Percentiles rank a stretch among this genome's conserved stretches.
Evolutionary conservation across 1,284 basidiomycete species (phyloP).

Genomic region (Hemileia vastatrix): DNA sequence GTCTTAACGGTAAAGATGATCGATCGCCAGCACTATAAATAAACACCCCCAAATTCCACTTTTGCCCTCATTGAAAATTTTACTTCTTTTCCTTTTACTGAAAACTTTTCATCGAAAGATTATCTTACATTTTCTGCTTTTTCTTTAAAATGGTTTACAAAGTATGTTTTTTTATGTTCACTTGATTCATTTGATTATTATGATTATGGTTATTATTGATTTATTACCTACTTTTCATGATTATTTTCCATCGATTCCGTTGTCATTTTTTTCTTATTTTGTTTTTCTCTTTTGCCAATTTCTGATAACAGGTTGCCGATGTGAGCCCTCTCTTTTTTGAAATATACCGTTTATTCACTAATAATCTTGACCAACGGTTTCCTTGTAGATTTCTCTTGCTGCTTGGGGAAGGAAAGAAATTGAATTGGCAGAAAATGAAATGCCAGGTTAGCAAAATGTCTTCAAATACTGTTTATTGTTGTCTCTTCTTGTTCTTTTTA

Average conservation of each 20-base stretch:
- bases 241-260: not conserved
- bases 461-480: not conserved
- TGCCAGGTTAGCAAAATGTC: conserved; percentile 16
- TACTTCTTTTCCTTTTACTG: not conserved
- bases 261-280: not conserved
- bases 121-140: too few species aligned
- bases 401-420: conserved; percentile 97
- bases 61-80: too few species aligned
- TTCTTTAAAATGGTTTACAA: conserved; percentile 19
- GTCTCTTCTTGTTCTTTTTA: not conserved
- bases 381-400: conserved; percentile 25
- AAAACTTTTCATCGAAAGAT: not conserved
- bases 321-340: not conserved
- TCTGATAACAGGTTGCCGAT: conserved; percentile 25
- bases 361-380: not conserved
- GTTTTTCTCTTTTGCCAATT: not conserved
- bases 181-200: not conserved
- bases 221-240: not conserved
- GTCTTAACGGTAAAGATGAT: too few species aligned
- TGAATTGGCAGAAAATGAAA: conserved; percentile 68
- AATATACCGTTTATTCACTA: not conserved
- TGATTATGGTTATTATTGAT: too few species aligned
- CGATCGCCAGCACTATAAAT: too few species aligned
- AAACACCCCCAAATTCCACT: too few species aligned
- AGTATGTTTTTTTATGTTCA: conserved; percentile 2